Base-by-base conservation (phyloP, 176 grass and related monocot genomes). In the Saccharum officinarum region DNA sequence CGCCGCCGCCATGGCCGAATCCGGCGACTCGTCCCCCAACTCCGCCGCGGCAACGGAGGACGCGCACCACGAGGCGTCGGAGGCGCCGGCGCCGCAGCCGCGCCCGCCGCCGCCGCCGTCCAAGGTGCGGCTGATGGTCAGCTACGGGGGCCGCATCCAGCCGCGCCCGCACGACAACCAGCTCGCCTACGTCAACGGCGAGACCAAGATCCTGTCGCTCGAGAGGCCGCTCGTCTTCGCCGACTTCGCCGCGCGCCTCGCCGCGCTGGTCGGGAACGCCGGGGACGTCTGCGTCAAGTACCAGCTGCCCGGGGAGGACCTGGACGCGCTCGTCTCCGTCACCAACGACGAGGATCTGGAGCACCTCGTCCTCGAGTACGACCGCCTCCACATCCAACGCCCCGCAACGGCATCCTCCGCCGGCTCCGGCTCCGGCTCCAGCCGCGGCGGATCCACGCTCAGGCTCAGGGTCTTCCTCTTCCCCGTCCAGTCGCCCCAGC, bases 311-410 rank as follows among this genome's bases (percentile, higher is more conserved):
- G 97, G 97, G n/a, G 97, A 99, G 92, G 97, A 99, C 80, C 94
- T 99, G 44, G 97, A 99, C 80, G 92, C 97, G 63, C 97, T 99
- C 50, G 79, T 99, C 81, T 97, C 97, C 64, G 88, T 99, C 71
- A 97, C 97, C 44, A 94, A 97, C 86, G 97, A 99, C 52, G 97
- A 99, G 86, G 97, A 99, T 80, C 90, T 97, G 8, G 97, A 99
- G 2, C 86, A 97, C 55, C 89, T 99, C 82, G 82, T 99, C 69
- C 40, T 92, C 70, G 97, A 99, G 94, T 99, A 86, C 81, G 92
- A 99, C 83, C 94, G 97, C 57, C 84, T 92, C 67, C 97, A 96
- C 46, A 33, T 82, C n/a, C n/a, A 62, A 0, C n/a, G 22, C 81
- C 80, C 80, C 91, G 92, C 54, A 66, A 12, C 59, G 22, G 22